These are phyloP conservation scores for Solioccasus polychromus DNA, from an alignment of 768 basidiomycete genomes.

Conservation along the genomic window DNA sequence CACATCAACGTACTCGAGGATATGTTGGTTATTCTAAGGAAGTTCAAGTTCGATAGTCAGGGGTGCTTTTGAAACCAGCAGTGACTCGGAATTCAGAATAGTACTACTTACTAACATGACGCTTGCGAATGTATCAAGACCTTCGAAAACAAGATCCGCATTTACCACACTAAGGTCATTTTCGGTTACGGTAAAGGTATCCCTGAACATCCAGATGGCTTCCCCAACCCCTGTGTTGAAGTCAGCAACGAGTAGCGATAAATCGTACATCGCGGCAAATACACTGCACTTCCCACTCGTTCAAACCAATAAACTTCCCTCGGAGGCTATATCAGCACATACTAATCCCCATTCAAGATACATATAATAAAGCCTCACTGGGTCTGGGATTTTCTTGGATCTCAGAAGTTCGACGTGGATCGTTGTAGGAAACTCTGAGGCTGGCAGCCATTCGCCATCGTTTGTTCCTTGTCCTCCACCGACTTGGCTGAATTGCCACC, in stretches of 20 bases:
- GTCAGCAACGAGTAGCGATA: not conserved
- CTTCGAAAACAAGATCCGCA: constrained; percentile 83
- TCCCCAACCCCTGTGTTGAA: constrained; percentile 80
- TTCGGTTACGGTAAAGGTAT: constrained; percentile 51
- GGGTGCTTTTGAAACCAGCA: not conserved
- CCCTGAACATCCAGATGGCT: constrained; percentile 79
- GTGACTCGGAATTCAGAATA: not conserved
- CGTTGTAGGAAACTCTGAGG: constrained; percentile 72
- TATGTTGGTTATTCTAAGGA: constrained; percentile 72
- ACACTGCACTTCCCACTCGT: constrained; percentile 94
- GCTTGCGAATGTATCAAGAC: constrained; percentile 85
- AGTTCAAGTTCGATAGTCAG: constrained; percentile 5
- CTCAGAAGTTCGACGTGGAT: constrained; percentile 85
- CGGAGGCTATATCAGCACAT: constrained; percentile 7
- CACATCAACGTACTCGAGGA: constrained; percentile 49
- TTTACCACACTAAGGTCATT: constrained; percentile 45
- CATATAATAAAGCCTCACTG: constrained; percentile 47
- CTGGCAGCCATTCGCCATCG: constrained; percentile 64
- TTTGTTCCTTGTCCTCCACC: constrained; percentile 58
- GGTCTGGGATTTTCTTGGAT: constrained; percentile 74
- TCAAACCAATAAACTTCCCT: constrained; percentile 74
- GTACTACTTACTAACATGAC: constrained; percentile 61
- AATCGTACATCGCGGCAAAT: constrained; percentile 18
- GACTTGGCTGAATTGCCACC: constrained; percentile 70
- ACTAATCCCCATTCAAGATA: not conserved